These are phyloP conservation scores for Aspergillus sergii DNA, from an alignment of 2,329 filamentous ascomycete species.

Conservation along the genomic window DNA sequence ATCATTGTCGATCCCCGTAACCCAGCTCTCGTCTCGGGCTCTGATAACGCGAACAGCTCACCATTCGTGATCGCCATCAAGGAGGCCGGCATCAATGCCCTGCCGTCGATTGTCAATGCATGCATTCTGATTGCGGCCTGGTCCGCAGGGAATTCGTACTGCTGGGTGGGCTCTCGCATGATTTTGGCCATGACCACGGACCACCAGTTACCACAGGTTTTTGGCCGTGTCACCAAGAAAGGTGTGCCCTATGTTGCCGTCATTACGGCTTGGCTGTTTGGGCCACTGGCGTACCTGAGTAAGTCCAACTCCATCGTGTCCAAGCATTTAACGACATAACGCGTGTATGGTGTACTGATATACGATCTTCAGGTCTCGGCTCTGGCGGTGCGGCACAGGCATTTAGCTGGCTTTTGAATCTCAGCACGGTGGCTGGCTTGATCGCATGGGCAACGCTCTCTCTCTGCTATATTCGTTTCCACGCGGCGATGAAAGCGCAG, in stretches of 20 bases:
- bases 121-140: constrained; percentile 43
- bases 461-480: constrained; percentile 56
- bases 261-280: constrained; percentile 55
- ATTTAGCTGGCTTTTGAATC: constrained; percentile 46
- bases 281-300: constrained; percentile 47
- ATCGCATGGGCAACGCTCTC: constrained; percentile 52
- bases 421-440: constrained; percentile 50
- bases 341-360: background rate
- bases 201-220: constrained; percentile 60
- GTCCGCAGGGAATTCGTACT: constrained; percentile 47
- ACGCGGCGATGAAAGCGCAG: constrained; percentile 47
- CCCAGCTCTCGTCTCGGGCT: constrained; percentile 24
- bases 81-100: constrained; percentile 35
- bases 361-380: constrained; percentile 30
- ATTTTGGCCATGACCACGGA: constrained; percentile 63
- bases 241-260: constrained; percentile 62
- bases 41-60: constrained; percentile 34
- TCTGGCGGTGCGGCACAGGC: constrained; percentile 38
- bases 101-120: constrained; percentile 39
- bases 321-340: background rate
- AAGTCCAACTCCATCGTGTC: constrained; percentile 5
- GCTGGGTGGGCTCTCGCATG: constrained; percentile 59
- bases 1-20: constrained; percentile 32
- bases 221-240: constrained; percentile 54
- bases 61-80: constrained; percentile 41